Percentiles rank a stretch among this genome's conserved stretches.
Conservation (phyloP, 2,329 filamentous ascomycete genomes). For the Ceratocystiopsis sp. region DNA sequence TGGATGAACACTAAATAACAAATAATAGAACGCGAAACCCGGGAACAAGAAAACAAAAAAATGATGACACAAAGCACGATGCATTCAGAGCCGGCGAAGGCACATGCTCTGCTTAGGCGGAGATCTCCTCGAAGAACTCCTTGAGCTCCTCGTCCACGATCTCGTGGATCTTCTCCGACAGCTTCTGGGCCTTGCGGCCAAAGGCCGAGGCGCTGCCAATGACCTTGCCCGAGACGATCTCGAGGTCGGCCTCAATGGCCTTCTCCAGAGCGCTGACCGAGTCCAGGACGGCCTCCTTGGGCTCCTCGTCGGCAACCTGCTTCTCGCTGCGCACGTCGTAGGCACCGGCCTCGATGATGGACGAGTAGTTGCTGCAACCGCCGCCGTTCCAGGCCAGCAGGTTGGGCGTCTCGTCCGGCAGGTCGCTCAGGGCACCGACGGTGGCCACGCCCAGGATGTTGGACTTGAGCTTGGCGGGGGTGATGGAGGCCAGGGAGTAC, state of each 20-base stretch:
- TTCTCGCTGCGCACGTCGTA: constrained; percentile 31
- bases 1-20: background rate
- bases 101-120: constrained; percentile 14
- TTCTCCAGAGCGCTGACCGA: constrained; percentile 43
- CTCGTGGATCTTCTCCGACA: constrained; percentile 46
- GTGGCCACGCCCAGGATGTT: constrained; percentile 75
- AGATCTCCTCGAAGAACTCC: constrained; percentile 39
- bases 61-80: background rate
- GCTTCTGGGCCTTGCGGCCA: constrained; percentile 39
- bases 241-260: constrained; percentile 43
- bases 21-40: background rate
- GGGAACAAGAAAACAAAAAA: background rate
- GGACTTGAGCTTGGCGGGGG: constrained; percentile 85
- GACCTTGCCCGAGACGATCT: constrained; percentile 39
- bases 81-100: background rate
- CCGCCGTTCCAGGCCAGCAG: constrained; percentile 98
- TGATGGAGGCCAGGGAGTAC: constrained; percentile 77
- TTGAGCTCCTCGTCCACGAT: constrained; percentile 44
- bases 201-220: constrained; percentile 35
- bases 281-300: constrained; percentile 17
- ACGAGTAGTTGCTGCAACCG: constrained; percentile 76
- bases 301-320: constrained; percentile 18
- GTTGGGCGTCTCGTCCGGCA: constrained; percentile 79
- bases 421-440: constrained; percentile 56
- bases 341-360: constrained; percentile 58